Evolutionary conservation across 371 early-diverging fungal species (phyloP).

Genomic region (Capillidium rhysosporum): DNA sequence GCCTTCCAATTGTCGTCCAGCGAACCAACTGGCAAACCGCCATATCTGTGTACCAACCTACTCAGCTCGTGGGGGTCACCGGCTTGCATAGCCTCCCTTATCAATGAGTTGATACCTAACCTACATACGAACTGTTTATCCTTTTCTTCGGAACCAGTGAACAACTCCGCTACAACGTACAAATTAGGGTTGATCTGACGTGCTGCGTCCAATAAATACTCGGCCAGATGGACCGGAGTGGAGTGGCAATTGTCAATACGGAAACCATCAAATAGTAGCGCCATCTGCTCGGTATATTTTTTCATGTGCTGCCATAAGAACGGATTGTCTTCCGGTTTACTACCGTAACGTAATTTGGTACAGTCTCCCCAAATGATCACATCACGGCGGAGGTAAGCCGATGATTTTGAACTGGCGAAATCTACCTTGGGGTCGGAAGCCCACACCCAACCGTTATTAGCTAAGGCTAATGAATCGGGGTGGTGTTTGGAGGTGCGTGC

Average conservation of each 20-base stretch:
- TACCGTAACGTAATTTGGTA: slow-evolving; percentile 88
- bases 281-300: slow-evolving; percentile 70
- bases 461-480: slow-evolving; percentile 40
- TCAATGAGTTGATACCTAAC: slow-evolving; percentile 85
- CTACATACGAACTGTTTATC: slow-evolving; percentile 75
- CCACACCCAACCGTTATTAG: slow-evolving; percentile 98
- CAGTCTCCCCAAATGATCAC: slow-evolving; percentile 98
- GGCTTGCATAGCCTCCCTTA: slow-evolving; percentile 94
- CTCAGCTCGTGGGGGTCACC: slow-evolving; percentile 83
- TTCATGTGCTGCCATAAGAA: slow-evolving; percentile 92
- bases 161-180: slow-evolving; percentile 91
- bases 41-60: slow-evolving; percentile 69
- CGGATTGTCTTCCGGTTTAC: slow-evolving; percentile 60
- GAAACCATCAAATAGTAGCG: slow-evolving; percentile 80
- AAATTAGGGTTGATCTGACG: slow-evolving; percentile 67
- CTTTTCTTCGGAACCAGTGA: slow-evolving; percentile 83
- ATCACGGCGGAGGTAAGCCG: slow-evolving; percentile 77
- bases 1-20: slow-evolving; percentile 29
- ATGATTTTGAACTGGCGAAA: slow-evolving; percentile 71
- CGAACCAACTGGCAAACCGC: slow-evolving; percentile 67
- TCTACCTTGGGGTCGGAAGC: slow-evolving; percentile 81
- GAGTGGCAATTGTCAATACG: slow-evolving; percentile 97
- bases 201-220: slow-evolving; percentile 77
- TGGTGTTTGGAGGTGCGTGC: slow-evolving; percentile 21
- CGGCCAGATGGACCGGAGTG: slow-evolving; percentile 85